Percentiles rank a stretch among this genome's conserved stretches.
Evolutionary conservation across 495 filamentous ascomycete species (phyloP).

Genomic region (Cetradonia linearis): DNA sequence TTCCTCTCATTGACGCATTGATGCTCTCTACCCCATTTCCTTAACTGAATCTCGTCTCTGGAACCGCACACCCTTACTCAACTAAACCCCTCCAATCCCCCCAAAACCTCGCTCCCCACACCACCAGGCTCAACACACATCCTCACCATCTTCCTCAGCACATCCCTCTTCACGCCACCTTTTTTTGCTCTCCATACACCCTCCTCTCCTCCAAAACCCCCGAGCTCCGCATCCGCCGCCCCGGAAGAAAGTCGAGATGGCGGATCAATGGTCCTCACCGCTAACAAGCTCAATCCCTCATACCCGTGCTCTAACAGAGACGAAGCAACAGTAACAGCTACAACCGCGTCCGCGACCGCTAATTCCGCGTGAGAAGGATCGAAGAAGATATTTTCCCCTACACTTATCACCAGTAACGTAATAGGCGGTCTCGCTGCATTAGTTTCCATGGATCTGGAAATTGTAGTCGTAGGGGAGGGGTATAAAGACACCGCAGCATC

Average conservation of each 20-base stretch:
- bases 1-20: no score
- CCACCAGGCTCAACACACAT: slow-evolving; percentile 59
- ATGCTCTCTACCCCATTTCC: no score
- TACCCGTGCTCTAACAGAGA: slow-evolving; percentile 1
- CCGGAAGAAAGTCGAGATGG: slow-evolving; percentile 61
- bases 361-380: slow-evolving; percentile 86
- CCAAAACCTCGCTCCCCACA: slow-evolving; percentile 74
- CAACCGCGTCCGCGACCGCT: slow-evolving; percentile 75
- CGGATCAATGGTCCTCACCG: slow-evolving; percentile 58
- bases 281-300: slow-evolving; percentile 41
- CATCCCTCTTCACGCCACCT: slow-evolving; percentile 60
- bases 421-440: slow-evolving; percentile 55
- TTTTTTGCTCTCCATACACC: slow-evolving; percentile 71
- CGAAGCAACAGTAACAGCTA: slow-evolving; percentile 63
- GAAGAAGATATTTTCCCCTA: slow-evolving; percentile 83
- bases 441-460: background rate
- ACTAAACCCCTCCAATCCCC: slow-evolving; percentile 55
- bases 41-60: no score
- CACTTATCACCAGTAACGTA: slow-evolving; percentile 78
- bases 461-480: slow-evolving; percentile 33
- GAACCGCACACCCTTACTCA: background rate
- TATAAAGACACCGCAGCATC: slow-evolving; percentile 69
- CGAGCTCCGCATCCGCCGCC: slow-evolving; percentile 29
- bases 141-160: slow-evolving; percentile 56
- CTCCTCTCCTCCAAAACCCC: slow-evolving; percentile 34